A percentile compares a stretch with the other conserved stretches of the same genome.
phyloP scores from a whole-genome alignment of 2,329 filamentous ascomycete species.

The Cercospora citrullina region DNA sequence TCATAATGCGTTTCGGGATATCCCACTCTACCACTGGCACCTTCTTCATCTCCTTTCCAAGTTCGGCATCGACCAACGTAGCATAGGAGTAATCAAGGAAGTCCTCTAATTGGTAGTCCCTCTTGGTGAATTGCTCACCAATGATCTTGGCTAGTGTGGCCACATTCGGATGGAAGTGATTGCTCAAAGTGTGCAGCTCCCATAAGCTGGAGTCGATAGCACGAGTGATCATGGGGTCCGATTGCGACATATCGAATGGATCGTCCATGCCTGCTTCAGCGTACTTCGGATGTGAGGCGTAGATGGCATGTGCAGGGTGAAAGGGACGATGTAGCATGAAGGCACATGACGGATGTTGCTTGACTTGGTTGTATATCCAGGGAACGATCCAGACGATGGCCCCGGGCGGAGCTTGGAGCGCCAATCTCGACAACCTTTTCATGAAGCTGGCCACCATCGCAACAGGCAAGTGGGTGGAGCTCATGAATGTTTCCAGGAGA shows the following conservation, averaged over 20 bases:
- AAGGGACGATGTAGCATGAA: slow-evolving; percentile 86
- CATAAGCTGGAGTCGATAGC: slow-evolving; percentile 93
- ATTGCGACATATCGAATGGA: slow-evolving; percentile 72
- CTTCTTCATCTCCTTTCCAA: slow-evolving; percentile 81
- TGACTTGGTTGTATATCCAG: slow-evolving; percentile 93
- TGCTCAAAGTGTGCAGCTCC: slow-evolving; percentile 89
- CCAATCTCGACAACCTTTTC: slow-evolving; percentile 82
- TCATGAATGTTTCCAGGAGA: slow-evolving; percentile 84
- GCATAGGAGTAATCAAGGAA: slow-evolving; percentile 94
- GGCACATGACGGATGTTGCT: slow-evolving; percentile 82
- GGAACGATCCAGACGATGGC: slow-evolving; percentile 87
- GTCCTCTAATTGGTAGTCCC: slow-evolving; percentile 91
- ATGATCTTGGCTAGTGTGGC: slow-evolving; percentile 92
- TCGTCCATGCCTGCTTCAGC: slow-evolving; percentile 67
- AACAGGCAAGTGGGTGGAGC: slow-evolving; percentile 88
- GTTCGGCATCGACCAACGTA: slow-evolving; percentile 80
- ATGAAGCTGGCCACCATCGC: slow-evolving; percentile 92
- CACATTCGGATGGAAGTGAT: slow-evolving; percentile 95
- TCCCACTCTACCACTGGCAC: slow-evolving; percentile 87
- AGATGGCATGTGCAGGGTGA: slow-evolving; percentile 38
- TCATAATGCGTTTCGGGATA: slow-evolving; percentile 83
- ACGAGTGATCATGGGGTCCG: slow-evolving; percentile 78
- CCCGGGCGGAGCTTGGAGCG: slow-evolving; percentile 83
- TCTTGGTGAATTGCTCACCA: slow-evolving; percentile 95
- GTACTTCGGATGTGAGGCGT: slow-evolving; percentile 26